Percentiles rank a stretch among this genome's conserved stretches.
Conservation (phyloP, 2,329 filamentous ascomycete species). For the Orbilia oligospora region DNA sequence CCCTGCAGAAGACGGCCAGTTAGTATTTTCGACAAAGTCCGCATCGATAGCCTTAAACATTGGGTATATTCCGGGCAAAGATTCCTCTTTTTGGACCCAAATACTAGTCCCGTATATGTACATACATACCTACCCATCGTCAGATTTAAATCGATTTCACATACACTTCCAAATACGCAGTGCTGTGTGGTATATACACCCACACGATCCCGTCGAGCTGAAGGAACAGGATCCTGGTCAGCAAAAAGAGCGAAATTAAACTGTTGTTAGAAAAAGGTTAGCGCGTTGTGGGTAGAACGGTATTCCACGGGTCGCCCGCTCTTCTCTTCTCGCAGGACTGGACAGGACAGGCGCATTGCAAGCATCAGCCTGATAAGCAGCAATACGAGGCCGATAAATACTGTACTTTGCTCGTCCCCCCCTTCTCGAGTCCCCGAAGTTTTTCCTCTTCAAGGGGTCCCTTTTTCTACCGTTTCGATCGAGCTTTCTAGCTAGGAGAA, state of each 20-base stretch:
- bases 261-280: conserved; percentile 22
- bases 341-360: conserved; percentile 15
- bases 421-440: conserved; percentile 13
- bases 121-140: too few species aligned
- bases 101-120: background rate
- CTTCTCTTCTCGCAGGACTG: conserved; percentile 17
- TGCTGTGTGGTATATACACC: background rate
- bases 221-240: conserved; percentile 26
- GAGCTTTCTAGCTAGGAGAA: background rate
- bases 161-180: background rate
- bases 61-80: conserved; percentile 13
- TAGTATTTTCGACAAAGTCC: conserved; percentile 8
- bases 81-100: background rate
- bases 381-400: conserved; percentile 40
- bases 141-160: background rate
- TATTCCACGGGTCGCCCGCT: conserved; percentile 37
- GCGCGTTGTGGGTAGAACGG: conserved; percentile 20
- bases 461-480: background rate
- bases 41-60: background rate
- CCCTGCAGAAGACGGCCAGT: conserved; percentile 4
- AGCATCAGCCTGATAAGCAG: conserved; percentile 47
- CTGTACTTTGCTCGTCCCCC: conserved; percentile 8
- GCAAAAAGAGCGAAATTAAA: conserved; percentile 43
- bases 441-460: background rate
- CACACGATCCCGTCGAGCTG: conserved; percentile 8